A percentile compares a stretch with the other conserved stretches of the same genome.
phyloP scores from a whole-genome alignment of 345 rosid genomes.

The Ceriops decandra region DNA sequence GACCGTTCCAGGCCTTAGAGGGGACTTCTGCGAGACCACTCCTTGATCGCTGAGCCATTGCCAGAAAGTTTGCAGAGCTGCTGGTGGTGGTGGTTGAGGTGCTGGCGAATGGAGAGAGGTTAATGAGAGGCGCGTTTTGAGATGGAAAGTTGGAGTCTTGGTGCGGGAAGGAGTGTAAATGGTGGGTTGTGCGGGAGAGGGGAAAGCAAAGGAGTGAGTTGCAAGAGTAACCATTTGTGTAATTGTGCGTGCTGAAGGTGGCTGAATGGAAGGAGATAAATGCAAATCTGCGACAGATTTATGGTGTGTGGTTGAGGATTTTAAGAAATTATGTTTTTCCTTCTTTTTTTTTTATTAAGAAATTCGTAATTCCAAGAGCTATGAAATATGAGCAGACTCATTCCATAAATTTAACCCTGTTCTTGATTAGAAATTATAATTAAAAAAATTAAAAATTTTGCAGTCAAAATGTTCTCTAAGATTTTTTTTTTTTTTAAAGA shows the following conservation, averaged over 20 bases:
- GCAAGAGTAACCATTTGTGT: conserved; percentile 25
- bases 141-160: conserved; percentile 19
- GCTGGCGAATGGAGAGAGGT: conserved; percentile 16
- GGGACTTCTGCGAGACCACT: conserved; percentile 54
- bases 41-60: conserved; percentile 69
- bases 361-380: too few species aligned
- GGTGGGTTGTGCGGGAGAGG: conserved; percentile 16
- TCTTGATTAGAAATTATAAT: too few species aligned
- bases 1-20: conserved; percentile 52
- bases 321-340: too few species aligned
- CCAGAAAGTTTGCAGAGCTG: conserved; percentile 58
- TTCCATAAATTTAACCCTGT: too few species aligned
- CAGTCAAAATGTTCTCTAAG: too few species aligned
- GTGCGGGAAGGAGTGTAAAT: conserved; percentile 14
- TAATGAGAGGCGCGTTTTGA: conserved; percentile 22
- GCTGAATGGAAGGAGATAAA: not conserved
- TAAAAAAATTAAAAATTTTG: too few species aligned
- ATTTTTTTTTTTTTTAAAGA: too few species aligned
- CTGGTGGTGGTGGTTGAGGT: not conserved
- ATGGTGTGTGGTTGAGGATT: too few species aligned
- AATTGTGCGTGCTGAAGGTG: not conserved
- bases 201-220: conserved; percentile 14
- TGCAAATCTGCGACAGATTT: too few species aligned
- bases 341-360: too few species aligned
- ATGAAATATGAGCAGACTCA: too few species aligned